Evolutionary conservation across 345 rosid species (phyloP).

Genomic region (Salix suchowensis): DNA sequence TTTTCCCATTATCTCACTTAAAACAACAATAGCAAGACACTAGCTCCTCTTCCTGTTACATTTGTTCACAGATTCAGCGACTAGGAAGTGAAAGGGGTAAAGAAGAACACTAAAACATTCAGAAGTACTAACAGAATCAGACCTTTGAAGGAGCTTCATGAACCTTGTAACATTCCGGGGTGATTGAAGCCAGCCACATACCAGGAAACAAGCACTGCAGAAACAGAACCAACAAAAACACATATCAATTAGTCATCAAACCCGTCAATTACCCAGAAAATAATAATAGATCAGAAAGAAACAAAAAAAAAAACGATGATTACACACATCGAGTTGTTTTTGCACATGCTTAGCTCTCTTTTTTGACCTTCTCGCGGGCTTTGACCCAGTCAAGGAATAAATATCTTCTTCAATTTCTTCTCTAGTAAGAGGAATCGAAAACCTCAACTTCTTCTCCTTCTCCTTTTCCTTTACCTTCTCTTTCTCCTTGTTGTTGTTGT

Average conservation of each 20-base stretch:
- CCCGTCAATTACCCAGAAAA: background rate
- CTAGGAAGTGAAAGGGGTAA: background rate
- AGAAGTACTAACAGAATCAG: background rate
- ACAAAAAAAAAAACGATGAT: background rate
- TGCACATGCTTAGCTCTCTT: slow-evolving; percentile 28
- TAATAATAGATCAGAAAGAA: background rate
- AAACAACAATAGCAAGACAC: background rate
- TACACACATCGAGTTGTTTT: slow-evolving; percentile 23
- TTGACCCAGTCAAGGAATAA: slow-evolving; percentile 24
- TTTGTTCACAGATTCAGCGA: background rate
- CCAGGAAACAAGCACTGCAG: slow-evolving; percentile 28
- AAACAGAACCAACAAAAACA: background rate
- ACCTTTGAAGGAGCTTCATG: slow-evolving; percentile 21
- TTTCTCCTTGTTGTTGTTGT: background rate
- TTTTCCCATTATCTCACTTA: background rate
- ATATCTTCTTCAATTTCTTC: slow-evolving; percentile 29
- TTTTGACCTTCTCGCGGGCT: slow-evolving; percentile 22
- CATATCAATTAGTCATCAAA: background rate
- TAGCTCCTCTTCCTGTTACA: background rate
- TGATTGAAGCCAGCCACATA: slow-evolving; percentile 19
- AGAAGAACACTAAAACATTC: background rate
- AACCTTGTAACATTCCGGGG: slow-evolving; percentile 20
- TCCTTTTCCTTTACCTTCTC: slow-evolving; percentile 7
- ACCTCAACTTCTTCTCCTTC: slow-evolving; percentile 17
- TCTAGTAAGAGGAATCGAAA: slow-evolving; percentile 25